Base-by-base conservation (phyloP, 2,329 filamentous ascomycete genomes). In the Diaporthe capsici region DNA sequence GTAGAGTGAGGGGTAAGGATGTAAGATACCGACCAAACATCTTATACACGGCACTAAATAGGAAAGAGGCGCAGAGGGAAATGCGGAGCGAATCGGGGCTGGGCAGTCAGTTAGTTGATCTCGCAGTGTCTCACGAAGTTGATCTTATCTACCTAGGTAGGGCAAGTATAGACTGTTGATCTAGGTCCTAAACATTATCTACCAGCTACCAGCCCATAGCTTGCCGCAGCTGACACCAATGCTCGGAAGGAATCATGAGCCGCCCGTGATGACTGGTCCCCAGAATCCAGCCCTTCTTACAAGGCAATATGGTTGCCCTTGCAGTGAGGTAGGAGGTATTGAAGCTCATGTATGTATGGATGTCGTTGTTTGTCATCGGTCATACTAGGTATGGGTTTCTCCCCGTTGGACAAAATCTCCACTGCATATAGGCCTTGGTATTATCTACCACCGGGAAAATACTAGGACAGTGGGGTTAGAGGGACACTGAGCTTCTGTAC, bases 11-110 rank as follows among this genome's bases (percentile, higher is more conserved):
- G 34, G 55, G n/a, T 8, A 71, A 57, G 42, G 73, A 31, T 67
- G 61, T 60, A 31, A 58, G n/a, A 71, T 76, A 71, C 58, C 61
- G 61, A 55, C 9, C 58, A 34, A 49, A n/a, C 47, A 44, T 42
- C 42, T 42, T 37, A 25, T 53, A 37, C 22, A 42, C 39, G 70
- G 63, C 20, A 25, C 31, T 39, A 47, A 44, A 42, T 34, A 6
- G n/a, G 20, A 15, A 25, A 34, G 57, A 37, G n/a, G 20, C 8
- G 17, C 39, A 34, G 15, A 25, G 55, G 12, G 15, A 53, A 13
- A 31, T 17, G 37, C n/a, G 20, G 28, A 12, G 51, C 22, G 8
- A 51, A 55, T 15, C 12, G 7, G 53, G 25, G 53, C 25, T n/a
- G 20, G 44, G 37, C 34, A 42, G 8, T 47, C 12, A 39, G 12